Base-by-base conservation (phyloP, 371 early-diverging fungal genomes). In the Mortierella sp. region DNA sequence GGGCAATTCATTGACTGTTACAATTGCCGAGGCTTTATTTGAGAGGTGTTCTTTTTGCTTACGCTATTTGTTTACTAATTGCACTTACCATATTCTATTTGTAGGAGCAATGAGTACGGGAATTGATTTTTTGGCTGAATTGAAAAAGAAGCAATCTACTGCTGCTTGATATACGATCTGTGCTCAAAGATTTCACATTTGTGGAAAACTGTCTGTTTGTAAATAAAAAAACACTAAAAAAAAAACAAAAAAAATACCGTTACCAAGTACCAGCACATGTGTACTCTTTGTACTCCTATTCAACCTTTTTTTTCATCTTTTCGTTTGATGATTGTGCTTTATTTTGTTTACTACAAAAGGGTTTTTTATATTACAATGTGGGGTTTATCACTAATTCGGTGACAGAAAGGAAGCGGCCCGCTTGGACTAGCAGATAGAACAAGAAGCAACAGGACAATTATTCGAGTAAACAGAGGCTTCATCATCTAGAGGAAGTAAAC, bases 51-150 rank as follows among this genome's bases (percentile, higher is more conserved):
- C 12, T 1, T 15, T 3, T 23, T 17, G 17, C 0, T 8, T 42
- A 37, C 22, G 9, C 58, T 17, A n/a, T 19, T 51, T 15, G 35
- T 17, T 59, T 55, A 22, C 32, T 3, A n/a, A 29, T 43, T 28
- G 22, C 6, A 0, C 29, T 2, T 51, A 10, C 15, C 59, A 57
- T 3, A 32, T 22, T 59, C 23, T 22, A 59, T 40, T 40, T 19
- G 2, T 66, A 75, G 75, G 79, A 23, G 28, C 66, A 3, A 64
- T 63, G 56, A 78, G 79, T 47, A 68, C 73, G 37, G 79, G 79
- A 28, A 60, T 51, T 0, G 74, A 73, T 70, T 78, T 78, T 65
- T 70, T 78, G 61, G 62, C 66, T 22, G 79, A 78, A 61, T 43
- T 78, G 43, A 69, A 78, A 60, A 64, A 49, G 47, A 78, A 73